Conservation (phyloP, 192 early-diverging fungal genomes). For the Coemansia sp. region DNA sequence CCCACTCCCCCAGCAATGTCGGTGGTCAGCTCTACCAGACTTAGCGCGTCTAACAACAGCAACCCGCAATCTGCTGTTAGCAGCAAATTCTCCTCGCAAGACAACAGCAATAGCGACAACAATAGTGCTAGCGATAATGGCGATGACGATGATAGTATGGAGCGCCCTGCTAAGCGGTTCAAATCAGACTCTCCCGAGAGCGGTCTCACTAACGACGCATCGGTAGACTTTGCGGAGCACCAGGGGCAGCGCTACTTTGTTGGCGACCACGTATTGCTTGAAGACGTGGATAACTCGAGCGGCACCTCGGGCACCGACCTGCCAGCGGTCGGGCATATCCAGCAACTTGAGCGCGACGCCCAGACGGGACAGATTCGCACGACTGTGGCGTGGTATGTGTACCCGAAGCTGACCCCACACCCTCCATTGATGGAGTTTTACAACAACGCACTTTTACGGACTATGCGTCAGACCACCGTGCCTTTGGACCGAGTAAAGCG, state of each 20-base stretch:
- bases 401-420: conserved; percentile 40
- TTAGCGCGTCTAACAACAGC: not conserved
- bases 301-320: conserved; percentile 28
- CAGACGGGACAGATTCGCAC: not conserved
- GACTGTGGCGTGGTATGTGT: conserved; percentile 37
- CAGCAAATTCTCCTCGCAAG: not conserved
- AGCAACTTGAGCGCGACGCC: conserved; percentile 21
- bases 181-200: conserved; percentile 1
- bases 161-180: conserved; percentile 16
- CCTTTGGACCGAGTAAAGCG: conserved; percentile 18
- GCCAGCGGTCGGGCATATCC: conserved; percentile 35
- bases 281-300: conserved; percentile 38
- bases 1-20: conserved; percentile 13
- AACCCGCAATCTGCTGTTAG: conserved; percentile 4
- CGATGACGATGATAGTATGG: conserved; percentile 12
- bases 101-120: conserved; percentile 13
- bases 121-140: not conserved
- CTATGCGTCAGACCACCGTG: conserved; percentile 34
- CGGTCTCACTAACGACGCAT: not conserved
- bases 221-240: conserved; percentile 27
- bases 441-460: conserved; percentile 34
- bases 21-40: conserved; percentile 13
- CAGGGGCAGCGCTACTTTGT: conserved; percentile 25
- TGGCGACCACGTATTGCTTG: conserved; percentile 47
- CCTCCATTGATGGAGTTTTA: conserved; percentile 48